phyloP scores from a whole-genome alignment of 805 yeast genomes.

The Yamadazyma endophytica region DNA sequence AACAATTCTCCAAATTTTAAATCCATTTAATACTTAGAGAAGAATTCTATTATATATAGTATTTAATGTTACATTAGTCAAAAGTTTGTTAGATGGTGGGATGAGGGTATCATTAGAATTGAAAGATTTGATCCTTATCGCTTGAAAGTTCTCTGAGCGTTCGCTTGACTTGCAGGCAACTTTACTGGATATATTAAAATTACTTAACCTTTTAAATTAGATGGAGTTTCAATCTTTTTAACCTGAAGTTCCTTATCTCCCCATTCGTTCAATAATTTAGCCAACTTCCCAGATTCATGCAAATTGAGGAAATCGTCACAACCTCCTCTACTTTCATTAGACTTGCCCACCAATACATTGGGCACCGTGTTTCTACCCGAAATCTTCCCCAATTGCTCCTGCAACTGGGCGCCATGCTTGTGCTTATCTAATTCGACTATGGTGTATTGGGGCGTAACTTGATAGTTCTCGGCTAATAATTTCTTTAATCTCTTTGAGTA shows the following conservation, averaged over 20 bases:
- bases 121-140: too few relatives aligned
- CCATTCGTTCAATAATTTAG: slow-evolving; percentile 56
- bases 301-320: slow-evolving; percentile 71
- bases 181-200: too few relatives aligned
- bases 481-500: slow-evolving; percentile 69
- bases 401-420: slow-evolving; percentile 69
- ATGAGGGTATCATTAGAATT: too few relatives aligned
- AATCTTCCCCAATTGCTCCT: slow-evolving; percentile 58
- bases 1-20: slow-evolving; percentile 97
- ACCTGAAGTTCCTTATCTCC: slow-evolving; percentile 50
- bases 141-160: too few relatives aligned
- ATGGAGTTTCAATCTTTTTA: slow-evolving; percentile 52
- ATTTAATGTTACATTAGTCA: slow-evolving; percentile 4
- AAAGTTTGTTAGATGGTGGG: too few relatives aligned
- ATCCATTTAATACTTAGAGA: slow-evolving; percentile 5
- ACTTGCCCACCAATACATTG: slow-evolving; percentile 70
- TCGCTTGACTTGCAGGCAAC: too few relatives aligned
- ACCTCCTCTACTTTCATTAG: slow-evolving; percentile 71
- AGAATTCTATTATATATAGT: slow-evolving; percentile 1
- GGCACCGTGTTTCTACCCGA: slow-evolving; percentile 91
- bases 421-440: slow-evolving; percentile 84
- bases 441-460: slow-evolving; percentile 65
- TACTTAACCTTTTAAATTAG: slow-evolving; percentile 41
- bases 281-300: slow-evolving; percentile 54
- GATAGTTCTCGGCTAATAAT: slow-evolving; percentile 58